A percentile compares a stretch with the other conserved stretches of the same genome.
These are phyloP conservation scores for Camellia japonica DNA, from an alignment of 148 eudicot species.

Conservation along the genomic window DNA sequence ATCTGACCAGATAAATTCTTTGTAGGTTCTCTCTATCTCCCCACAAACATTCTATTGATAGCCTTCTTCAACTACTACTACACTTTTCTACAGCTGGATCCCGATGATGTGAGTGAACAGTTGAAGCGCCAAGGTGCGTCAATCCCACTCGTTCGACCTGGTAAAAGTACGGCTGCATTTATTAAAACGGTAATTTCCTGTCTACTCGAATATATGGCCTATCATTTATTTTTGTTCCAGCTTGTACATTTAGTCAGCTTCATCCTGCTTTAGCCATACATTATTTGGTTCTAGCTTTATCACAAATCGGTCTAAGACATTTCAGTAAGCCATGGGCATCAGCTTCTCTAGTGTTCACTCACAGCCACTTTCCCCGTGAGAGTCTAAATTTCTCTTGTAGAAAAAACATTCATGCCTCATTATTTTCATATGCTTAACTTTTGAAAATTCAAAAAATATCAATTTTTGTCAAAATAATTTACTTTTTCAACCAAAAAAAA, in stretches of 20 bases:
- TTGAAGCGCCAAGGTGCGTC: conserved; percentile 99
- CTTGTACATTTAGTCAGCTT: background rate
- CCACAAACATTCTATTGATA: conserved; percentile 79
- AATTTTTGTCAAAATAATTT: too few species aligned
- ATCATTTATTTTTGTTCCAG: background rate
- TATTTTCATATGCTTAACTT: too few species aligned
- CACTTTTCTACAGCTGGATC: conserved; percentile 94
- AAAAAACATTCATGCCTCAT: background rate
- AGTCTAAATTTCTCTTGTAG: background rate
- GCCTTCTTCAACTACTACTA: conserved; percentile 98
- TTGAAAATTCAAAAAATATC: too few species aligned
- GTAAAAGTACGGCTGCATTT: conserved; percentile 77
- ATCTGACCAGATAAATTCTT: conserved; percentile 6
- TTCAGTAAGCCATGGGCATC: background rate
- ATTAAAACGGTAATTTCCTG: conserved; percentile 68
- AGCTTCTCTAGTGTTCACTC: conserved; percentile 1
- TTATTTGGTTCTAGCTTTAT: conserved; percentile 5
- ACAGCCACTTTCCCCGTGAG: background rate
- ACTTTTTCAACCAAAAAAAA: too few species aligned
- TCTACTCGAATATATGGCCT: background rate
- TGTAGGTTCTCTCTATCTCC: conserved; percentile 80
- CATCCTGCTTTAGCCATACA: background rate
- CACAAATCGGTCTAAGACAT: background rate
- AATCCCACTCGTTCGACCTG: conserved; percentile 97
- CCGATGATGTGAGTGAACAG: conserved; percentile 96